Base-by-base conservation (phyloP, 176 grass and related monocot species). In the Metroxylon sagu region DNA sequence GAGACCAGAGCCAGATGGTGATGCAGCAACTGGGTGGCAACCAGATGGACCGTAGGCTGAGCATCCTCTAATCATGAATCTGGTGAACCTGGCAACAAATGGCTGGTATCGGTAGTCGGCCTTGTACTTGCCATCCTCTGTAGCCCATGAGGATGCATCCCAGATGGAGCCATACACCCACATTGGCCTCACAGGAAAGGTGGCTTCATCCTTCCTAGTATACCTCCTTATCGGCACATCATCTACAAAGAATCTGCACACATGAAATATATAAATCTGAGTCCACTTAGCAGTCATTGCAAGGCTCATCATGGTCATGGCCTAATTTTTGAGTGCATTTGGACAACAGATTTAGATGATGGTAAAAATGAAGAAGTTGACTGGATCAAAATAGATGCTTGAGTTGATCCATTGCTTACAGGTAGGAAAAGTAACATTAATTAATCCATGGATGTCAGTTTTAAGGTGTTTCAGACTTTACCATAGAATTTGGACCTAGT, bases 111-210 rank as follows among this genome's bases (percentile, higher is more conserved):
- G 16, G 74, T 92, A 92, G 59, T 92, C 88, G 4, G 88, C 77
- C 27, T 18, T 70, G 74, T 84, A 92, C 6, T 77, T 74, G 1
- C 88, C 88, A 16, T 72, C 58, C 43, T 92, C 88, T 10, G 88
- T 92, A 70, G 88, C 88, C 88, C 88, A 92, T 61, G 82, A 79
- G 19, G 88, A 87, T 64, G 88, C 88, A 53, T 92, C 88, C 88
- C 88, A 92, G 55, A 92, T 83, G 62, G 88, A 87, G 18, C 88
- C 88, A 55, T 87, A 92, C 0, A 68, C 74, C 88, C 88, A 92
- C 88, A 92, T 92, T 60, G 76, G 50, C 0, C 88, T 49, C 53
- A 64, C 61, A 0, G 88, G 83, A 73, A 69, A 92, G 0, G 71
- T 18, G 2, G 63, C 79, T 5, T 80, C 76, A 15, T 60, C 68